phyloP scores from a whole-genome alignment of 192 early-diverging fungal species.

The Backusella circina region DNA sequence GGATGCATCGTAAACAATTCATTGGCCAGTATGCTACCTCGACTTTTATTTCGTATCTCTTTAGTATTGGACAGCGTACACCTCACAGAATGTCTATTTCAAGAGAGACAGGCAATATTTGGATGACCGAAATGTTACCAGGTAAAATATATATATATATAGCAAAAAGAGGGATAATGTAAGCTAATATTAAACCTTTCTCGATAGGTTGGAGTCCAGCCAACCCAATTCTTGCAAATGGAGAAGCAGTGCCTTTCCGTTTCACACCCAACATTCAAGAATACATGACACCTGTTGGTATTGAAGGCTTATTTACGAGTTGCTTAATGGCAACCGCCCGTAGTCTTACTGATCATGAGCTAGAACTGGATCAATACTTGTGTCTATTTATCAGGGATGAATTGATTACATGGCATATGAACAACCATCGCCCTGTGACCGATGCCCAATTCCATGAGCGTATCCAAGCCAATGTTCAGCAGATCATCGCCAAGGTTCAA shows the following conservation, averaged over 20 bases:
- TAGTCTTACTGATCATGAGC: slow-evolving; percentile 78
- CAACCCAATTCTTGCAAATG: slow-evolving; percentile 56
- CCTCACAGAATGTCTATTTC: slow-evolving; percentile 92
- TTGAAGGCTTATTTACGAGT: slow-evolving; percentile 90
- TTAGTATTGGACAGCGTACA: slow-evolving; percentile 82
- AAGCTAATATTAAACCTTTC: background rate
- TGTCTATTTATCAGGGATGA: slow-evolving; percentile 95
- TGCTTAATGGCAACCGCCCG: slow-evolving; percentile 82
- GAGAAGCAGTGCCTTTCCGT: slow-evolving; percentile 94
- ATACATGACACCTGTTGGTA: slow-evolving; percentile 89
- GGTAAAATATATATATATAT: slow-evolving; percentile 33
- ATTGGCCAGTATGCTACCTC: slow-evolving; percentile 84
- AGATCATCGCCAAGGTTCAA: slow-evolving; percentile 66
- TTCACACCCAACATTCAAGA: slow-evolving; percentile 96
- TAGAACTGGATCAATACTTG: slow-evolving; percentile 92
- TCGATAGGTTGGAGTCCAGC: slow-evolving; percentile 41
- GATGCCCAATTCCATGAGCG: slow-evolving; percentile 65
- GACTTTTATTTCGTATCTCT: slow-evolving; percentile 89
- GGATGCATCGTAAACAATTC: slow-evolving; percentile 94
- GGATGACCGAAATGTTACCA: slow-evolving; percentile 83
- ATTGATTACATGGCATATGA: slow-evolving; percentile 72
- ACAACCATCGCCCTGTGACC: slow-evolving; percentile 54
- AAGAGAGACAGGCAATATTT: slow-evolving; percentile 79
- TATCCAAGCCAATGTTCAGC: slow-evolving; percentile 66
- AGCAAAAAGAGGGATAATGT: background rate